A percentile compares a stretch with the other conserved stretches of the same genome.
Conservation (phyloP, 1,284 basidiomycete genomes). For the Cerrena zonata region DNA sequence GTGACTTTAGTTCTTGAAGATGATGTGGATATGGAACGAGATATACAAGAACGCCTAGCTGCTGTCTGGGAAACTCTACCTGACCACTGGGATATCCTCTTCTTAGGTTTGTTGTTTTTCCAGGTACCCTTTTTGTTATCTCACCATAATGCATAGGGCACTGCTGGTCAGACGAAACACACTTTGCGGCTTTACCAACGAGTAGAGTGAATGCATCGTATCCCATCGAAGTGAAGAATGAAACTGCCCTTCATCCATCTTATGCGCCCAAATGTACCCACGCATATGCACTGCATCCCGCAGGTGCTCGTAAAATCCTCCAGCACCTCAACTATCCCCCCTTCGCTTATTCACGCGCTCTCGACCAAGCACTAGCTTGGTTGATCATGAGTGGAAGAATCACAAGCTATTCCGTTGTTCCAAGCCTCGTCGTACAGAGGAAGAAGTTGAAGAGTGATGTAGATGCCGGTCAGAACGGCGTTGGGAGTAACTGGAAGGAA, state of each 20-base stretch:
- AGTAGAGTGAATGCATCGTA: neutral
- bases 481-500: constrained; percentile 54
- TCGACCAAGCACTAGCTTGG: constrained; percentile 72
- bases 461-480: constrained; percentile 31
- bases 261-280: constrained; percentile 62
- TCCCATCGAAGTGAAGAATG: neutral
- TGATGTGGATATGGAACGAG: constrained; percentile 73
- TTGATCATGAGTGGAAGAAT: constrained; percentile 52
- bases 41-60: constrained; percentile 47
- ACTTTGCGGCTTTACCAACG: constrained; percentile 12
- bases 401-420: constrained; percentile 56
- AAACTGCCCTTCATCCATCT: constrained; percentile 51
- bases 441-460: constrained; percentile 54
- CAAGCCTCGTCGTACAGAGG: constrained; percentile 57
- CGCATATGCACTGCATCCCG: constrained; percentile 52
- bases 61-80: constrained; percentile 56
- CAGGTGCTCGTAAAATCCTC: constrained; percentile 50
- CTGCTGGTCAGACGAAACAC: constrained; percentile 66
- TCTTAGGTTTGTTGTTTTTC: constrained; percentile 49
- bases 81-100: constrained; percentile 67
- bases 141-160: constrained; percentile 40
- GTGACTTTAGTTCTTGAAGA: constrained; percentile 67
- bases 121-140: neutral
- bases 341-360: constrained; percentile 72
- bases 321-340: constrained; percentile 51